Conservation (phyloP, 2,329 filamentous ascomycete genomes). For the Lecanoromycetidae sp. region DNA sequence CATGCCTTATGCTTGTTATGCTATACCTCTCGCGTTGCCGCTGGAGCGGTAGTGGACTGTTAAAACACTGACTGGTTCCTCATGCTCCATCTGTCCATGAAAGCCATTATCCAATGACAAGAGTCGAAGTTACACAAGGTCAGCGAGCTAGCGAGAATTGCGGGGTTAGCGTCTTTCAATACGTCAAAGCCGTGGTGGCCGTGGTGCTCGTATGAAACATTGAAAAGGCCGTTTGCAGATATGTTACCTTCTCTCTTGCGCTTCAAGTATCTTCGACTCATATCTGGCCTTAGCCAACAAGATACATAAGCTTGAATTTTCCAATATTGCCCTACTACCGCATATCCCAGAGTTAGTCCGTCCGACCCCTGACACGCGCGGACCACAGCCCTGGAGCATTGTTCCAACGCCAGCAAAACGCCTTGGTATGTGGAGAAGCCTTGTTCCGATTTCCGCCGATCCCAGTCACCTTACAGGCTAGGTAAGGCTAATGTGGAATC, state of each 20-base stretch:
- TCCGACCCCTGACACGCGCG: background rate
- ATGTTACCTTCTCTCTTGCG: background rate
- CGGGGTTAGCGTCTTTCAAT: constrained; percentile 10
- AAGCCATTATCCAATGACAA: constrained; percentile 9
- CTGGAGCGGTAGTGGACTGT: constrained; percentile 2
- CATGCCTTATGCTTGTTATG: no score
- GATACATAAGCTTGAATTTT: no score
- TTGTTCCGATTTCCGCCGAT: constrained; percentile 11
- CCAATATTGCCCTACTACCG: no score
- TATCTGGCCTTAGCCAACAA: background rate
- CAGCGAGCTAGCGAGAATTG: constrained; percentile 9
- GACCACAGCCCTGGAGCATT: no score
- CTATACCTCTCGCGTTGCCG: no score
- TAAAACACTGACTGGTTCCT: background rate
- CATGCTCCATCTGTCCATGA: constrained; percentile 1
- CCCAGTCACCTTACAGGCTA: no score
- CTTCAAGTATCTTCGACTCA: background rate
- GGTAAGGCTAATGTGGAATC: constrained; percentile 5
- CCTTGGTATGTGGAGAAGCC: constrained; percentile 1
- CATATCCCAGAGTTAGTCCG: background rate
- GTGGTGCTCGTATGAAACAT: no score
- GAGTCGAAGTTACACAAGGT: background rate
- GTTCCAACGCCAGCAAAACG: no score
- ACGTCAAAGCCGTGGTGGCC: constrained; percentile 8
- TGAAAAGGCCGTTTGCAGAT: background rate